phyloP scores from a whole-genome alignment of 495 filamentous ascomycete genomes.

The Chaetomium cochliodes region DNA sequence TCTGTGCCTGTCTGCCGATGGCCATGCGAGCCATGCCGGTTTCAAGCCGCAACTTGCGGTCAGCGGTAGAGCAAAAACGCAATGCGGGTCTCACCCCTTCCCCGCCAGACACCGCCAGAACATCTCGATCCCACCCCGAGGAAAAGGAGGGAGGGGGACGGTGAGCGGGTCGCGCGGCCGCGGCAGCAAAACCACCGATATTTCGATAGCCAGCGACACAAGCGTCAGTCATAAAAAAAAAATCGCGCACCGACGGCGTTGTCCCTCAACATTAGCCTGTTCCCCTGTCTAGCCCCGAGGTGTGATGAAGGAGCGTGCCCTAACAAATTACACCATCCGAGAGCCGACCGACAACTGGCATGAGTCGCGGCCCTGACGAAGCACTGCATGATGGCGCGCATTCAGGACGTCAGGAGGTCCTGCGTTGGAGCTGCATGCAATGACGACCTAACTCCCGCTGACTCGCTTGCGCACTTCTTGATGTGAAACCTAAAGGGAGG shows the following conservation, averaged over 20 bases:
- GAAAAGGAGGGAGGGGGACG: background rate
- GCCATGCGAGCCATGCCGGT: slow-evolving; percentile 7
- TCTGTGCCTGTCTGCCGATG: slow-evolving; percentile 7
- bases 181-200: slow-evolving; percentile 9
- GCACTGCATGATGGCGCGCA: background rate
- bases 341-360: background rate
- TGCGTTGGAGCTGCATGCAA: background rate
- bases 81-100: slow-evolving; percentile 14
- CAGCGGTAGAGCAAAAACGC: slow-evolving; percentile 17
- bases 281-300: slow-evolving; percentile 1
- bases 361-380: background rate
- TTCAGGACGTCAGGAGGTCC: background rate
- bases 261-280: slow-evolving; percentile 30
- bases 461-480: background rate
- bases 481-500: background rate
- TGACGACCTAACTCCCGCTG: background rate
- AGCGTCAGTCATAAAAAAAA: slow-evolving; percentile 28
- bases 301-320: background rate
- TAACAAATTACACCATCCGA: background rate
- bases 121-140: slow-evolving; percentile 8
- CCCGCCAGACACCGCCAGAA: slow-evolving; percentile 10
- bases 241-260: slow-evolving; percentile 31
- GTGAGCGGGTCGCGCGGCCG: slow-evolving; percentile 14
- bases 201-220: background rate
- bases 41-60: slow-evolving; percentile 26